phyloP scores from a whole-genome alignment of 805 yeast genomes.

The Candida tibetensis region DNA sequence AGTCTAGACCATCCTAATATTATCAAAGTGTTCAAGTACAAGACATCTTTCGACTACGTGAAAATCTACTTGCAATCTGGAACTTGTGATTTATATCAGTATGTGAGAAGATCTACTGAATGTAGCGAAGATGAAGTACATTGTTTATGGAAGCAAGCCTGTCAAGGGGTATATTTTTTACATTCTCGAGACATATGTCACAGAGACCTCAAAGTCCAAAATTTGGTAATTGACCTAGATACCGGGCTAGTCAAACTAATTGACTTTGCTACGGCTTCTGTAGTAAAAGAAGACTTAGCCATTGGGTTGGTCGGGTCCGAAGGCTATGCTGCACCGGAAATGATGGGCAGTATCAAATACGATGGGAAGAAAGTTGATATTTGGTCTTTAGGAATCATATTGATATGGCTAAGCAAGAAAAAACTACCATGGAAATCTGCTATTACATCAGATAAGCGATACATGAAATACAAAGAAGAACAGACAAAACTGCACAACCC shows the following conservation, averaged over 20 bases:
- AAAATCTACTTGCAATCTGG: conserved; percentile 35
- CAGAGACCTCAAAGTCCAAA: conserved; percentile 50
- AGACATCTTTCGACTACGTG: conserved; percentile 18
- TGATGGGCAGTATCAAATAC: conserved; percentile 32
- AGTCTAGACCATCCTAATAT: conserved; percentile 31
- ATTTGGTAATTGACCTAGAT: conserved; percentile 33
- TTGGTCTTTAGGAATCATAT: conserved; percentile 50
- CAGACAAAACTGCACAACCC: background rate
- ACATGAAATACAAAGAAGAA: background rate
- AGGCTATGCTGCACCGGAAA: conserved; percentile 48
- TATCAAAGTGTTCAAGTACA: conserved; percentile 31
- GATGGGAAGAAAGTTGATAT: conserved; percentile 42
- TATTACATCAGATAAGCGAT: conserved; percentile 10
- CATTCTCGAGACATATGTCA: conserved; percentile 42
- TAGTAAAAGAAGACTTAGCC: conserved; percentile 14
- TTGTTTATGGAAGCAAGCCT: conserved; percentile 40
- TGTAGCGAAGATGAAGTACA: conserved; percentile 26
- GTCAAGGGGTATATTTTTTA: conserved; percentile 35
- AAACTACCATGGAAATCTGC: conserved; percentile 52
- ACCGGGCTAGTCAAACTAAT: conserved; percentile 39
- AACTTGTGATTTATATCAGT: conserved; percentile 13
- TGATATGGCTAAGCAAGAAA: conserved; percentile 27
- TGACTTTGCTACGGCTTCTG: conserved; percentile 38
- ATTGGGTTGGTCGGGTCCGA: conserved; percentile 50
- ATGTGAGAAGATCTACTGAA: conserved; percentile 28